Evolutionary conservation across 495 filamentous ascomycete species (phyloP), one percentile per base, ranked within the genome.

Genomic region (Physcia stellaris): DNA sequence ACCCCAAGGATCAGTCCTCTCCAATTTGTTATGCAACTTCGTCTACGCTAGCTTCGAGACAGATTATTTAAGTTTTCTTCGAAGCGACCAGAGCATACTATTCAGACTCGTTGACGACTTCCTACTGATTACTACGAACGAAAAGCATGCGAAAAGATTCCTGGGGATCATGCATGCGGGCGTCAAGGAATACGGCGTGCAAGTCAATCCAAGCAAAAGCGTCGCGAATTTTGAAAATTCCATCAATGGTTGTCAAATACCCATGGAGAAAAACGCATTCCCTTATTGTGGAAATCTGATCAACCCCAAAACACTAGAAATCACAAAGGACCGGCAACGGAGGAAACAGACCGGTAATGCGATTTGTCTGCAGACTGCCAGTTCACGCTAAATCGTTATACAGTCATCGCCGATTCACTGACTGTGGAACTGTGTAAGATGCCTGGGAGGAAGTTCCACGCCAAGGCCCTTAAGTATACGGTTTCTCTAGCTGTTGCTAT

Each of bases 71-170:
- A 52, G 57, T 1, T 96, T 94, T 51, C 53, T 88, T 6, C 39
- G 64, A 2, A 52, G 61, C 3, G 56, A 64, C 2, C 61, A 82
- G 6, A 75, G 71, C 22, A 51, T 94, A 4, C 63, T 98, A 20
- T 52, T 96, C 27, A 66, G 90, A 27, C 68, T 94, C 2, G 80
- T 92, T 28, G 90, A 98, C 37, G 90, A 98, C 48, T 96, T 96
- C 47, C 58, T 95, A 13, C 71, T 96, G 31, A 77, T 98, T 48
- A 94, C 85, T 2, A 72, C 75, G 0, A 63, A 83, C 36, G 58
- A 50, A 27, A 43, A 53, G 0, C 70, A 83, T 49, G 87, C 84
- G 0, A 62, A 59, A 36, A 58, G 61, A 11, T 95, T 98, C 49
- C 56, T 94, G 18, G 58, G 73, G 32, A 65, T 75, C 24, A 93